phyloP scores from a whole-genome alignment of 345 rosid species.

The Moricandia moricandioides region DNA sequence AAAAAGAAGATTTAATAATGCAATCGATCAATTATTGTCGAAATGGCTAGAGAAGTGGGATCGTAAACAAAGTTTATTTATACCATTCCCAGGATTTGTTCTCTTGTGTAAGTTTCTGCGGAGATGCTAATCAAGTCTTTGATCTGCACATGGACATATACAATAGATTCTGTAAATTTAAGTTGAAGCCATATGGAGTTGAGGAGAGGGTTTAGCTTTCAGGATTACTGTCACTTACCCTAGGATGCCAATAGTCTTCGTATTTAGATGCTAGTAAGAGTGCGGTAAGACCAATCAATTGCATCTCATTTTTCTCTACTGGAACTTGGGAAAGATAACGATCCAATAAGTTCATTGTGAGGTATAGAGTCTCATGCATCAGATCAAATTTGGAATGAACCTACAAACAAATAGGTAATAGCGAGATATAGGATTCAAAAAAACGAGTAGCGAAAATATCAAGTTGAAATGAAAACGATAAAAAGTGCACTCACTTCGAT shows the following conservation, averaged over 20 bases:
- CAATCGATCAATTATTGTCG: background rate
- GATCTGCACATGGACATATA: constrained; percentile 46
- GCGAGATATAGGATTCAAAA: constrained; percentile 25
- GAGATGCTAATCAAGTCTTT: constrained; percentile 86
- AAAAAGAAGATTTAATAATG: background rate
- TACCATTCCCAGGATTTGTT: constrained; percentile 78
- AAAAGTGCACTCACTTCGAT: constrained; percentile 58
- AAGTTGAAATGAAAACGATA: constrained; percentile 6
- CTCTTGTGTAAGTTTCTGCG: constrained; percentile 78
- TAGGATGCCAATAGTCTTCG: constrained; percentile 98
- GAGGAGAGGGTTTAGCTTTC: constrained; percentile 2
- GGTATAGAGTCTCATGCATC: constrained; percentile 93
- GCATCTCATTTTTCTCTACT: constrained; percentile 74
- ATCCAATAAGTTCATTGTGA: constrained; percentile 72
- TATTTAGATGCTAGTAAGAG: constrained; percentile 89
- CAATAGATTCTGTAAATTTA: background rate
- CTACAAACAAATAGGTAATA: constrained; percentile 41
- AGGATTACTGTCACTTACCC: constrained; percentile 44
- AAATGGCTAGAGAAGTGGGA: background rate
- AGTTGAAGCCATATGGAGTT: constrained; percentile 11
- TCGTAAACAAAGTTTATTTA: background rate
- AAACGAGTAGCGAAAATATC: background rate
- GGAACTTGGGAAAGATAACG: constrained; percentile 75
- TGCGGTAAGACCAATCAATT: constrained; percentile 86
- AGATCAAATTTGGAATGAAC: constrained; percentile 85